phyloP scores from a whole-genome alignment of 169 alveolate genomes.

The Miamiensis avidus region DNA sequence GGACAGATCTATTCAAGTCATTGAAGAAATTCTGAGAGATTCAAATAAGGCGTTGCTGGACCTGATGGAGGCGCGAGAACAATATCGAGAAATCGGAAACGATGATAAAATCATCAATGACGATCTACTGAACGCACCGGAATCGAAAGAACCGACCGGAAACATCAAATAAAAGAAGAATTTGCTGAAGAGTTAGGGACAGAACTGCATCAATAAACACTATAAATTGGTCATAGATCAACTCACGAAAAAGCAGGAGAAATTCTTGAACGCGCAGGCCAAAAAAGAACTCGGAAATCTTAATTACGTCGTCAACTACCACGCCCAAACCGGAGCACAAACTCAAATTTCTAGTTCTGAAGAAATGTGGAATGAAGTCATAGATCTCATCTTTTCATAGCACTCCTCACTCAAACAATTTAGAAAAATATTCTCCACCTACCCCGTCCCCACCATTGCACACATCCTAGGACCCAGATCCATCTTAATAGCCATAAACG shows the following conservation, averaged over 20 bases:
- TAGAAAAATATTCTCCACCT: conserved; percentile 36
- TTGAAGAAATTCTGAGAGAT: conserved; percentile 55
- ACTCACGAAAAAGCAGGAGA: conserved; percentile 34
- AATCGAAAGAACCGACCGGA: neutral
- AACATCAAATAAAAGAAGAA: neutral
- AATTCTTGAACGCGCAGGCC: conserved; percentile 31
- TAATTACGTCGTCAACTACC: conserved; percentile 11
- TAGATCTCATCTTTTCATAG: conserved; percentile 60
- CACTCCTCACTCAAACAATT: conserved; percentile 49
- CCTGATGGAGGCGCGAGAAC: conserved; percentile 54
- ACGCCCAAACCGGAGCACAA: conserved; percentile 6
- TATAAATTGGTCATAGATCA: conserved; percentile 31
- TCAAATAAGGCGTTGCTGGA: conserved; percentile 55
- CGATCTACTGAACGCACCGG: neutral
- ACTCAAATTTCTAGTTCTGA: conserved; percentile 53
- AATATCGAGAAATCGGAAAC: conserved; percentile 49
- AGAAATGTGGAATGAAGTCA: conserved; percentile 69
- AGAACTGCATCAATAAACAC: conserved; percentile 15
- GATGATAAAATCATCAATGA: conserved; percentile 36
- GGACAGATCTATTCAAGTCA: conserved; percentile 32
- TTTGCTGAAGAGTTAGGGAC: conserved; percentile 3
- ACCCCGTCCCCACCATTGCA: conserved; percentile 51
- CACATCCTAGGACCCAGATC: conserved; percentile 49
- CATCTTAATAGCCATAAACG: conserved; percentile 64
- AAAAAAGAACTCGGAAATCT: conserved; percentile 62